These are phyloP conservation scores for Scenedesmus sp. DNA, from an alignment of 163 green algal genomes.

Conservation along the genomic window DNA sequence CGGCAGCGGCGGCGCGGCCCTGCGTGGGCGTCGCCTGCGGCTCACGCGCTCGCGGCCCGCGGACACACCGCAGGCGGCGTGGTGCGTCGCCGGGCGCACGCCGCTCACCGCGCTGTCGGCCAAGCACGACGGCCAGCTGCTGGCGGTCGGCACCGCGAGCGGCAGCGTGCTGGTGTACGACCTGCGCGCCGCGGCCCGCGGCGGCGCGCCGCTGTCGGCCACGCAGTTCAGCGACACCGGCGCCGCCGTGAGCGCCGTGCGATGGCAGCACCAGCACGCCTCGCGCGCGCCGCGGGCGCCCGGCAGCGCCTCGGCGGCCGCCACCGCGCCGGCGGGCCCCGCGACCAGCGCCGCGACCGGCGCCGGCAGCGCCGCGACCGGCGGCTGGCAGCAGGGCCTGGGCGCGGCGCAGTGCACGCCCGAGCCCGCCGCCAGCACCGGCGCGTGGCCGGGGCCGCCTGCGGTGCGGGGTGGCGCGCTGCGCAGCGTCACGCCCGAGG, in stretches of 20 bases:
- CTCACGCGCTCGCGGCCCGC: too few species aligned
- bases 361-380: too few species aligned
- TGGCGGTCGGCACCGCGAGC: conserved; percentile 21
- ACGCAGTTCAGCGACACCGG: conserved; percentile 27
- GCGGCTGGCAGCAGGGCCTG: too few species aligned
- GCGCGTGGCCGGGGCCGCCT: too few species aligned
- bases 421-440: too few species aligned
- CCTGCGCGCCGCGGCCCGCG: conserved; percentile 10
- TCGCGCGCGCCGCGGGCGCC: too few species aligned
- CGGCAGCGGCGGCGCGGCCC: neutral
- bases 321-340: too few species aligned
- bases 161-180: conserved; percentile 38
- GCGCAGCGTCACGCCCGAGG: too few species aligned
- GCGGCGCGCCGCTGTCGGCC: neutral
- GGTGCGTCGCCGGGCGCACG: neutral
- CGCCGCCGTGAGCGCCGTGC: conserved; percentile 17
- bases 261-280: conserved; percentile 23
- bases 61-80: conserved; percentile 14
- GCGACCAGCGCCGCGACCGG: too few species aligned
- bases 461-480: too few species aligned
- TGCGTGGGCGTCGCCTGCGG: neutral
- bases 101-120: conserved; percentile 8
- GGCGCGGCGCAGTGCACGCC: too few species aligned
- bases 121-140: conserved; percentile 4
- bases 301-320: too few species aligned